Percentiles rank a stretch among this genome's conserved stretches.
These are phyloP conservation scores for Elsinoe batatas DNA, from an alignment of 2,329 filamentous ascomycete species.

Conservation along the genomic window DNA sequence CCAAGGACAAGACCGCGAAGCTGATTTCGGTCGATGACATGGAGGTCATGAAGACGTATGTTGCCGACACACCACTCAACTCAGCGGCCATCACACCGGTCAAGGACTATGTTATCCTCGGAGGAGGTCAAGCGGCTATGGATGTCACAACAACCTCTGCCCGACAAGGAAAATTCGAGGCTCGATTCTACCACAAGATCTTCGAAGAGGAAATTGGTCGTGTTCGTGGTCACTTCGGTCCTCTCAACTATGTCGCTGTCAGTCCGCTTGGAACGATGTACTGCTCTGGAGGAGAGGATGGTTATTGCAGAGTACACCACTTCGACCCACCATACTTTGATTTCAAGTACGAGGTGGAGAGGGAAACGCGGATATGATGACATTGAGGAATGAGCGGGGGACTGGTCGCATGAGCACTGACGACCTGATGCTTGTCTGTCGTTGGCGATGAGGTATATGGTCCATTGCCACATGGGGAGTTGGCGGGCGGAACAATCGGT, in stretches of 20 bases:
- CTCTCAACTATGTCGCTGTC: constrained; percentile 88
- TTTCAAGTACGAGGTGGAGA: constrained; percentile 97
- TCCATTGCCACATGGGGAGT: no score
- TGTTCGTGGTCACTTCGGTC: constrained; percentile 94
- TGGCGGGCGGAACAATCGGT: no score
- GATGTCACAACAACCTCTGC: constrained; percentile 92
- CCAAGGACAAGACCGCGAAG: constrained; percentile 96
- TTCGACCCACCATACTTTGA: constrained; percentile 99
- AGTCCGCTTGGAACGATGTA: constrained; percentile 88
- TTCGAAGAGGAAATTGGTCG: constrained; percentile 98
- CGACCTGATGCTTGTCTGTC: neutral
- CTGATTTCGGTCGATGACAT: constrained; percentile 80
- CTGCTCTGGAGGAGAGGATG: constrained; percentile 92
- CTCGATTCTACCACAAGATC: constrained; percentile 98
- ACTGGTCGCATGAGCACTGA: neutral
- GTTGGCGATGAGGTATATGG: neutral
- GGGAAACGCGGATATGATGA: constrained; percentile 47
- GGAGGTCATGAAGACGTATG: constrained; percentile 84
- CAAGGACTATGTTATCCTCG: constrained; percentile 96
- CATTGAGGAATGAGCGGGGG: neutral
- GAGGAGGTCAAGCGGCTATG: constrained; percentile 97
- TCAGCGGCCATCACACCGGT: constrained; percentile 86
- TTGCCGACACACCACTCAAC: constrained; percentile 90
- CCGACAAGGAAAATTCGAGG: constrained; percentile 97
- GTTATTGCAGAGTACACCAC: constrained; percentile 95